These are phyloP conservation scores for Mucor velutinosus DNA, from an alignment of 371 early-diverging fungal species.

Conservation along the genomic window DNA sequence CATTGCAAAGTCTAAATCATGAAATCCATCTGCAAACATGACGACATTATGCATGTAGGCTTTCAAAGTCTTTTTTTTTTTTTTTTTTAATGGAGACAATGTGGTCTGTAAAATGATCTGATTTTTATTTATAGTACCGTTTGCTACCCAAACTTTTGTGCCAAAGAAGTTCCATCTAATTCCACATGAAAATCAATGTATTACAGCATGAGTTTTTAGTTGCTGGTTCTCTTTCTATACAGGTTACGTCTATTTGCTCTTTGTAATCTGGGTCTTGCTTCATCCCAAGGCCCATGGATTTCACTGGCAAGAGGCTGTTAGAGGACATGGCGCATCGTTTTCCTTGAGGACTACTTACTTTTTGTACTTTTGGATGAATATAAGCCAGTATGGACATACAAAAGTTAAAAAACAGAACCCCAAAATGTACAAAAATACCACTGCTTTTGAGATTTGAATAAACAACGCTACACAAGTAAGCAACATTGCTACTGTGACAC, in stretches of 20 bases:
- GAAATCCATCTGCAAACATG: background rate
- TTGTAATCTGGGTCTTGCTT: conserved; percentile 80
- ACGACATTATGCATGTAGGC: background rate
- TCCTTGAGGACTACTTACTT: conserved; percentile 63
- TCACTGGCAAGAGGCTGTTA: conserved; percentile 58
- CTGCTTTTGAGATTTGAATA: conserved; percentile 67
- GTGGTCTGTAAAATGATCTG: background rate
- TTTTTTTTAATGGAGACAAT: too few relatives aligned
- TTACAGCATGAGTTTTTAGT: background rate
- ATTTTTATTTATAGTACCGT: background rate
- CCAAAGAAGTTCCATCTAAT: background rate
- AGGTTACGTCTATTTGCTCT: conserved; percentile 33
- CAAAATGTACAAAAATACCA: conserved; percentile 69
- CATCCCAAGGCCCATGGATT: conserved; percentile 97
- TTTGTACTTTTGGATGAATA: conserved; percentile 91
- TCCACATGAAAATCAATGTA: background rate
- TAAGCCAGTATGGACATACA: conserved; percentile 89
- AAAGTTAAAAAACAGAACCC: conserved; percentile 80
- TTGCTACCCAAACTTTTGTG: background rate
- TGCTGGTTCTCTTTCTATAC: conserved; percentile 26
- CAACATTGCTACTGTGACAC: conserved; percentile 65
- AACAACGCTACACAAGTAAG: conserved; percentile 63
- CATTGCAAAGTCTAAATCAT: background rate
- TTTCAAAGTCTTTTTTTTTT: too few relatives aligned
- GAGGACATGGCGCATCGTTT: background rate